Percentiles rank a stretch among this genome's conserved stretches.
Evolutionary conservation across 306 rosid species (phyloP).

Genomic region (Casuarina glauca): DNA sequence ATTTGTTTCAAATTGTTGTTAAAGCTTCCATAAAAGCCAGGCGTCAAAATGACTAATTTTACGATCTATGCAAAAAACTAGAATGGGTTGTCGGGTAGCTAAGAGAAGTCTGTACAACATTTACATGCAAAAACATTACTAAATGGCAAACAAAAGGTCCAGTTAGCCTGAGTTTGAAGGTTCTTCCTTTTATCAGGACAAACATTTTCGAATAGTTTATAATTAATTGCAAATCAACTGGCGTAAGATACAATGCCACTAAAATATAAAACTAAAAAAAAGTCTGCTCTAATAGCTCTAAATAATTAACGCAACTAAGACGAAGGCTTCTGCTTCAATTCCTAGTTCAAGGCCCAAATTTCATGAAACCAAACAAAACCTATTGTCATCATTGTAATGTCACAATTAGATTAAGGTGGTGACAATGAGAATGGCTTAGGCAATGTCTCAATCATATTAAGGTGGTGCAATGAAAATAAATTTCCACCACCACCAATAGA

Average conservation of each 20-base stretch:
- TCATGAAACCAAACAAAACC: not conserved
- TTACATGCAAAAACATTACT: not conserved
- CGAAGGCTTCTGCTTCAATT: not conserved
- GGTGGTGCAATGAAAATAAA: not conserved
- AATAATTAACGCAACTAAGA: too few relatives aligned
- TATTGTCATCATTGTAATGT: not conserved
- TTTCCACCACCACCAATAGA: not conserved
- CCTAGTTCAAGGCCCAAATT: not conserved
- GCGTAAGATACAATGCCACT: not conserved
- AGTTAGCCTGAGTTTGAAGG: not conserved
- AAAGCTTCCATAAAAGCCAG: too few relatives aligned
- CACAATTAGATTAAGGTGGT: not conserved
- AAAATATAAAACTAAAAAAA: not conserved
- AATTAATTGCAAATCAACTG: not conserved
- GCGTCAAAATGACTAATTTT: not conserved
- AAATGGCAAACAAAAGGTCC: not conserved
- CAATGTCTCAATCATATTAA: not conserved
- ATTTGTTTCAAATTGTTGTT: not conserved
- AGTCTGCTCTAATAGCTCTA: too few relatives aligned
- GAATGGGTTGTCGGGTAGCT: not conserved
- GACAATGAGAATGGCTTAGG: not conserved
- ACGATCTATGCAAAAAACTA: not conserved
- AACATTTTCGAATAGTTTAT: not conserved
- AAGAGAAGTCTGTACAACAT: not conserved
- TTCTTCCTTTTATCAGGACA: not conserved